Evolutionary conservation across 108 stramenopile genomes (phyloP).

Genomic region (Chaetoceros tenuissimus): DNA sequence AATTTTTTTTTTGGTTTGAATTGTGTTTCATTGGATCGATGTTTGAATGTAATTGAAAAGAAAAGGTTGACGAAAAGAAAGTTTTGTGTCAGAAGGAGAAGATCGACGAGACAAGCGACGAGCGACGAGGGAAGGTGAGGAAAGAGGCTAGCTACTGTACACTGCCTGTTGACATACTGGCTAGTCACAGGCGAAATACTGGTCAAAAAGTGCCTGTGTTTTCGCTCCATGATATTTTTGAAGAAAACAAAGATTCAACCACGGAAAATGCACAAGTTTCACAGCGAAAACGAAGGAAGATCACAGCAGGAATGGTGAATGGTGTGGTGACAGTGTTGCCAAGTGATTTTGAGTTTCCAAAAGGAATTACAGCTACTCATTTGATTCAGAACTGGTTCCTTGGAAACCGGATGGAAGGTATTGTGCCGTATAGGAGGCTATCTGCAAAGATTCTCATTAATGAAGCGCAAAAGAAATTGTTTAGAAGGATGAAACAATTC

Average conservation of each 20-base stretch:
- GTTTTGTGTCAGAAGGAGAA: too few species aligned
- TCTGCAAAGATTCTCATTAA: neutral
- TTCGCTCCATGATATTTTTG: too few species aligned
- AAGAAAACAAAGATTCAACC: neutral
- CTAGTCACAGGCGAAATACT: too few species aligned
- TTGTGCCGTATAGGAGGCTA: neutral
- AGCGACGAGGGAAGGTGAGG: too few species aligned
- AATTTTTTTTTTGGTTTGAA: too few species aligned
- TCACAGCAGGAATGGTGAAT: neutral
- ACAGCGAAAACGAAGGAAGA: neutral
- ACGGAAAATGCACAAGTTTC: neutral
- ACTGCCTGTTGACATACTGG: too few species aligned
- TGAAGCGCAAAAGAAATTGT: neutral
- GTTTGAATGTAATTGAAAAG: too few species aligned
- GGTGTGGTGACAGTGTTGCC: neutral
- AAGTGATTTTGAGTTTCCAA: neutral
- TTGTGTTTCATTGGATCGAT: too few species aligned
- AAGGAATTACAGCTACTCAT: neutral
- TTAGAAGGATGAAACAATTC: neutral
- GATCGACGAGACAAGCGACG: too few species aligned
- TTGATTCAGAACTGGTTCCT: neutral
- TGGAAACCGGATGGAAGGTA: neutral
- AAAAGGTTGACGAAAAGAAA: too few species aligned
- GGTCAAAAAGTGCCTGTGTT: too few species aligned
- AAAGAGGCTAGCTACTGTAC: too few species aligned